Evolutionary conservation across 768 basidiomycete genomes (phyloP).

Genomic region (Termitomyces sp.): DNA sequence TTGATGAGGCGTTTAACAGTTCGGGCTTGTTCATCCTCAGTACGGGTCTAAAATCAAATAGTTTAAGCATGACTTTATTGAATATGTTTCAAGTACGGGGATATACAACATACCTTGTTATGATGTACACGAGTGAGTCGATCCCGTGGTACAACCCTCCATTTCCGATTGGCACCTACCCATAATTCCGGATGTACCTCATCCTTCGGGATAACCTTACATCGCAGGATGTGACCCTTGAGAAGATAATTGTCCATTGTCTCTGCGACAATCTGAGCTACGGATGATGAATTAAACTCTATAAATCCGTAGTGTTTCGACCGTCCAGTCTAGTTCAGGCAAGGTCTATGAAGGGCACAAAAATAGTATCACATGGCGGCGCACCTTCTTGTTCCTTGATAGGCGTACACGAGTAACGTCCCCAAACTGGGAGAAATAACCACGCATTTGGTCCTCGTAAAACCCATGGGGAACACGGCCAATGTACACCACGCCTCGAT

Average conservation of each 20-base stretch:
- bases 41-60: conserved; percentile 50
- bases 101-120: conserved; percentile 59
- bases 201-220: conserved; percentile 86
- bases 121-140: conserved; percentile 68
- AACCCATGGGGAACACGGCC: conserved; percentile 95
- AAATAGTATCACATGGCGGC: background rate
- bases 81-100: background rate
- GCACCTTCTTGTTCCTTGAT: conserved; percentile 78
- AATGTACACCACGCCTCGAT: conserved; percentile 82
- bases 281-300: conserved; percentile 84
- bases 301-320: conserved; percentile 98
- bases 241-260: conserved; percentile 99
- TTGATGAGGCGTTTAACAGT: conserved; percentile 63
- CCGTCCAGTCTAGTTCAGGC: conserved; percentile 65
- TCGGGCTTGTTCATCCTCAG: no score
- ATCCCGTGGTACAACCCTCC: conserved; percentile 68
- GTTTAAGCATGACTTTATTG: background rate
- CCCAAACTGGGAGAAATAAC: conserved; percentile 97
- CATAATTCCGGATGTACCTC: conserved; percentile 91
- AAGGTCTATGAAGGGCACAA: background rate
- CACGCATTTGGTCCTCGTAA: conserved; percentile 83
- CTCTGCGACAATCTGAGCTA: no score
- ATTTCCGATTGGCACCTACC: conserved; percentile 96
- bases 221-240: conserved; percentile 88
- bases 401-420: conserved; percentile 81